Percentiles rank a stretch among this genome's conserved stretches.
phyloP scores from a whole-genome alignment of 2,329 filamentous ascomycete species.

The Colletotrichum liaoningense region DNA sequence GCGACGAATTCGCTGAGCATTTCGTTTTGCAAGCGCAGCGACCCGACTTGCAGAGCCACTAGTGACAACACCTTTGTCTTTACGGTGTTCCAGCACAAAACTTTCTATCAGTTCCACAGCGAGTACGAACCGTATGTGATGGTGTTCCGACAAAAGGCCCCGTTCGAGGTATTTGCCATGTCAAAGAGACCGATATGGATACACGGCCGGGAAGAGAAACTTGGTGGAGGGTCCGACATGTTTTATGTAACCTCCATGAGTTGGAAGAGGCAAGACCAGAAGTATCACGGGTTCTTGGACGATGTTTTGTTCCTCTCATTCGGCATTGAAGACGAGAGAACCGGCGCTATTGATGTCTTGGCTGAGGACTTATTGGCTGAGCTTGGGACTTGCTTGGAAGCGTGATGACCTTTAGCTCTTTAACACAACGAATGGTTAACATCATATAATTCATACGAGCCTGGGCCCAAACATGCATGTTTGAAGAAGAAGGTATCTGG shows the following conservation, averaged over 20 bases:
- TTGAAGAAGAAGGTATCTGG: no score
- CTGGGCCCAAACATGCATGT: neutral
- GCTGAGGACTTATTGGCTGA: conserved; percentile 60
- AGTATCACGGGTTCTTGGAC: conserved; percentile 67
- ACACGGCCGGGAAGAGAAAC: conserved; percentile 54
- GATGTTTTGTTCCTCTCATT: conserved; percentile 67
- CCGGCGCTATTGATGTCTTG: conserved; percentile 62
- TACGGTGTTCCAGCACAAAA: conserved; percentile 67
- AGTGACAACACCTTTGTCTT: conserved; percentile 66
- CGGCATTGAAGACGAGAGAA: conserved; percentile 63
- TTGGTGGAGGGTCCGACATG: conserved; percentile 60
- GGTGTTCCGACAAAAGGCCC: conserved; percentile 58
- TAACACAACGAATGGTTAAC: neutral
- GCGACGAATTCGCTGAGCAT: conserved; percentile 68
- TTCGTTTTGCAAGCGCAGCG: conserved; percentile 63
- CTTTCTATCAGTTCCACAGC: conserved; percentile 57
- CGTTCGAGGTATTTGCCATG: conserved; percentile 63
- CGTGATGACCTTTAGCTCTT: neutral
- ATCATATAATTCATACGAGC: neutral
- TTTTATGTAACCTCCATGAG: conserved; percentile 68
- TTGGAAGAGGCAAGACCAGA: conserved; percentile 60
- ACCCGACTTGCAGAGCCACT: conserved; percentile 54
- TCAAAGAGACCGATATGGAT: conserved; percentile 66
- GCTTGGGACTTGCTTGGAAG: conserved; percentile 10
- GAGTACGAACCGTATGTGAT: conserved; percentile 68